These are phyloP conservation scores for Lepiota subincarnata DNA, from an alignment of 768 basidiomycete genomes.

Conservation along the genomic window DNA sequence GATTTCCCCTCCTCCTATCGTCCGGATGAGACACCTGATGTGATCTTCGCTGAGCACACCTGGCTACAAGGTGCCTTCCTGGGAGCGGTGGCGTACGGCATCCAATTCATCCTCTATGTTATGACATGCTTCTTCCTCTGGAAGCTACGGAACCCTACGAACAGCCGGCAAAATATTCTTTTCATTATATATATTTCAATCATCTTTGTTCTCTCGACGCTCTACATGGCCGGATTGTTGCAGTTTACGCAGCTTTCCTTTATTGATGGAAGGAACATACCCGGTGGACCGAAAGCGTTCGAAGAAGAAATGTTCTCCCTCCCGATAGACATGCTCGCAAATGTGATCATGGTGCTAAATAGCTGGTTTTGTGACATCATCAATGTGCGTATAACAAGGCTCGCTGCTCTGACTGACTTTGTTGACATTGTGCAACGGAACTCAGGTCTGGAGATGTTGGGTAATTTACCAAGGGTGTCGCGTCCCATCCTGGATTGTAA, in stretches of 20 bases:
- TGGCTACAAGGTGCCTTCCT: slow-evolving; percentile 17
- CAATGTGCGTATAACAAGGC: slow-evolving; percentile 10
- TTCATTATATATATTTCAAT: slow-evolving; percentile 13
- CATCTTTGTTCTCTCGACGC: slow-evolving; percentile 15
- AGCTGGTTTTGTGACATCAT: slow-evolving; percentile 17
- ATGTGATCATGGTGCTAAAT: slow-evolving; percentile 12
- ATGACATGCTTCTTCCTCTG: slow-evolving; percentile 11
- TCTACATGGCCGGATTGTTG: slow-evolving; percentile 12
- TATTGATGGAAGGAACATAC: slow-evolving; percentile 8
- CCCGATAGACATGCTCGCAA: slow-evolving; percentile 14
- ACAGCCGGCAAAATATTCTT: background rate
- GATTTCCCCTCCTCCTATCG: background rate
- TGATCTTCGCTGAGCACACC: slow-evolving; percentile 6
- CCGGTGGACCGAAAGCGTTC: slow-evolving; percentile 7
- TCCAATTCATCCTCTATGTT: slow-evolving; percentile 14
- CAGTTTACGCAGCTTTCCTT: slow-evolving; percentile 14
- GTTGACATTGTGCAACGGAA: background rate
- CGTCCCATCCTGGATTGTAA: background rate
- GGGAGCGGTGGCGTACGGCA: slow-evolving; percentile 13
- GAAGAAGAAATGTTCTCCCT: slow-evolving; percentile 11
- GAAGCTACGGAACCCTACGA: background rate
- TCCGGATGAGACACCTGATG: background rate
- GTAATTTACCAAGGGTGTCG: slow-evolving; percentile 14
- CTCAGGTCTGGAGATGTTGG: slow-evolving; percentile 17
- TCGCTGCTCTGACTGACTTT: background rate